These are phyloP conservation scores for Phytophthora uliginosa DNA, from an alignment of 352 stramenopile species.

Conservation along the genomic window DNA sequence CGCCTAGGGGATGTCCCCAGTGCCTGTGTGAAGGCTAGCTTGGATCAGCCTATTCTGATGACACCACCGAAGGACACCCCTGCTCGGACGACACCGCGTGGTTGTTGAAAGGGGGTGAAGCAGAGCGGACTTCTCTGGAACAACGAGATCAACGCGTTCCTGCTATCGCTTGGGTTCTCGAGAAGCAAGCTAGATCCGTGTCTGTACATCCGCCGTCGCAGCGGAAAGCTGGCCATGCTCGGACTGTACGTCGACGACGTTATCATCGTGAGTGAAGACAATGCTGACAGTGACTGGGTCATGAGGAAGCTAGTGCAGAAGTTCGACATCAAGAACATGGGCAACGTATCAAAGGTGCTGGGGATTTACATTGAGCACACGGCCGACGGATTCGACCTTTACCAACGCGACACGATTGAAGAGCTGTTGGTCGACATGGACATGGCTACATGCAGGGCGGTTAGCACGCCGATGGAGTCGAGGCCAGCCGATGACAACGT, in stretches of 20 bases:
- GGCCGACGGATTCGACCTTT: background rate
- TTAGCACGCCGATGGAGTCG: conserved; percentile 3
- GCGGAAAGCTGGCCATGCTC: background rate
- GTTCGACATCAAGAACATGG: background rate
- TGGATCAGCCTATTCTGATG: too few species aligned
- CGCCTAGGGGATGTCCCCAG: too few species aligned
- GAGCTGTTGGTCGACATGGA: conserved; percentile 1
- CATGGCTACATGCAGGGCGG: conserved; percentile 4
- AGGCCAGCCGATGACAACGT: background rate
- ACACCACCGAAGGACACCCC: background rate
- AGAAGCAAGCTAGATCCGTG: conserved; percentile 8
- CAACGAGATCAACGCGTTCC: conserved; percentile 4
- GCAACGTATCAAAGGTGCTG: background rate
- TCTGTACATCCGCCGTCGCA: background rate
- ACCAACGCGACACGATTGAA: background rate
- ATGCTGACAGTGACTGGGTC: background rate
- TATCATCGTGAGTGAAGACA: background rate
- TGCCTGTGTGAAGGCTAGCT: too few species aligned
- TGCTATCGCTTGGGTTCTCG: background rate
- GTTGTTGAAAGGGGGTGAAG: conserved; percentile 8
- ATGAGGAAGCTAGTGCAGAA: background rate
- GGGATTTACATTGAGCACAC: background rate
- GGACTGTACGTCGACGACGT: background rate
- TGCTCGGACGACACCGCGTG: background rate
- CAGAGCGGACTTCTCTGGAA: conserved; percentile 12